Base-by-base conservation (phyloP, 1,139 yeast genomes). In the Suhomyces guaymorum region DNA sequence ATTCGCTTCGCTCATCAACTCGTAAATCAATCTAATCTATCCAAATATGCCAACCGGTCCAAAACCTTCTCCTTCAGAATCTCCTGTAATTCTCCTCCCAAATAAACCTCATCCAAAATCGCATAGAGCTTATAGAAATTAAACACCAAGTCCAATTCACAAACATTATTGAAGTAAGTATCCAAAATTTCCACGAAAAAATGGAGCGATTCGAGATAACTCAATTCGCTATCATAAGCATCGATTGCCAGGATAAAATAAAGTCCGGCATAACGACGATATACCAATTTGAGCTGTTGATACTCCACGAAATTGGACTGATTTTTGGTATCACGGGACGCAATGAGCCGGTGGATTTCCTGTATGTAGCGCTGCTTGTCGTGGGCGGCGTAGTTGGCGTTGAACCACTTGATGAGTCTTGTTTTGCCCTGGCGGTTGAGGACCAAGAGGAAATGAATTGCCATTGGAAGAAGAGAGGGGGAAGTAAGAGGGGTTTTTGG, bases 381-480 rank as follows among this genome's bases (percentile, higher is more conserved):
- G 56, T 66, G 50, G 2, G 56, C 46, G 3, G 63, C 55, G 40
- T 54, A 57, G 31, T 52, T 47, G 36, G 59, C 59, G 49, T 73
- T 55, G 55, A 62, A 92, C 94, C 95, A 90, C 57, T 88, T 84
- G 14, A 88, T 82, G 15, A 92, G 66, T 40, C 98, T 75, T 24
- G 92, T 78, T 50, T 87, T 86, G n/a, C 98, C 97, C 61, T 89
- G 97, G 43, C 96, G 75, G 57, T 90, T 92, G 54, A 90, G 80
- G 32, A 92, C 83, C 30, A 90, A 61, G 31, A 90, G 70, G 59
- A 80, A 90, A 49, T 87, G 90, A 23, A 87, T 73, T 11, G 86
- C 74, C 95, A 87, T 86, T 22, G 13, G n/a, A n/a, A n/a, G n/a
- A n/a, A n/a, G n/a, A n/a, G n/a, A n/a, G n/a, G n/a, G n/a, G n/a